Conservation (phyloP, 148 eudicot species). For the Chenopodium album region DNA sequence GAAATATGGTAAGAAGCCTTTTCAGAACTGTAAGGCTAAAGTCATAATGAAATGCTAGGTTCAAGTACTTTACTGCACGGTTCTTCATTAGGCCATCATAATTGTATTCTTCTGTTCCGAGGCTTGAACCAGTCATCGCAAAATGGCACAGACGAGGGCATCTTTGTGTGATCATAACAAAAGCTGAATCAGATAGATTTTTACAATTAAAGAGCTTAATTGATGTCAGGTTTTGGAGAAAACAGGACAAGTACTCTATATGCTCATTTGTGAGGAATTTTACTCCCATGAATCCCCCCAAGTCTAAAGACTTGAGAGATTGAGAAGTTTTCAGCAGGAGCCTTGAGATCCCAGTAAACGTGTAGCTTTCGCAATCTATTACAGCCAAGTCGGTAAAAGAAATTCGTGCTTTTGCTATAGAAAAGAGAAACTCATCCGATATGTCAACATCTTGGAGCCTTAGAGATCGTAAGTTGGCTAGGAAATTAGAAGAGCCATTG, state of each 20-base stretch:
- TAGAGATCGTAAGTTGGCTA: conserved; percentile 5
- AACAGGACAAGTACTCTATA: conserved; percentile 14
- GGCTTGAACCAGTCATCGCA: conserved; percentile 17
- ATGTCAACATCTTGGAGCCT: neutral
- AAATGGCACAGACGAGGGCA: conserved; percentile 19
- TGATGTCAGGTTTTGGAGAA: conserved; percentile 19
- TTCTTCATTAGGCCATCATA: neutral
- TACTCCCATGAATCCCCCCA: no score
- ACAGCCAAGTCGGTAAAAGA: conserved; percentile 24
- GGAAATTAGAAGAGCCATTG: neutral
- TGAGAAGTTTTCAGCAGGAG: conserved; percentile 11
- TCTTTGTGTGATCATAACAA: conserved; percentile 20
- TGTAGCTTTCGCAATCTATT: conserved; percentile 19
- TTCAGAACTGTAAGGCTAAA: conserved; percentile 8
- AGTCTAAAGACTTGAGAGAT: conserved; percentile 10
- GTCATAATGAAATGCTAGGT: neutral
- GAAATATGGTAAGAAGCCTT: conserved; percentile 21
- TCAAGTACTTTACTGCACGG: conserved; percentile 10
- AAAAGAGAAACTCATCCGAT: conserved; percentile 27
- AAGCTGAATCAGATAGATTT: conserved; percentile 20
- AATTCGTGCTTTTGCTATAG: conserved; percentile 16
- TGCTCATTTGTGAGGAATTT: conserved; percentile 25
- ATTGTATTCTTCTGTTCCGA: conserved; percentile 22
- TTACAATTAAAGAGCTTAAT: conserved; percentile 14
- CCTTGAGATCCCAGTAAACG: conserved; percentile 26